Percentiles rank a stretch among this genome's conserved stretches.
phyloP scores from a whole-genome alignment of 345 rosid genomes.

The Eucalyptus tenuipes region DNA sequence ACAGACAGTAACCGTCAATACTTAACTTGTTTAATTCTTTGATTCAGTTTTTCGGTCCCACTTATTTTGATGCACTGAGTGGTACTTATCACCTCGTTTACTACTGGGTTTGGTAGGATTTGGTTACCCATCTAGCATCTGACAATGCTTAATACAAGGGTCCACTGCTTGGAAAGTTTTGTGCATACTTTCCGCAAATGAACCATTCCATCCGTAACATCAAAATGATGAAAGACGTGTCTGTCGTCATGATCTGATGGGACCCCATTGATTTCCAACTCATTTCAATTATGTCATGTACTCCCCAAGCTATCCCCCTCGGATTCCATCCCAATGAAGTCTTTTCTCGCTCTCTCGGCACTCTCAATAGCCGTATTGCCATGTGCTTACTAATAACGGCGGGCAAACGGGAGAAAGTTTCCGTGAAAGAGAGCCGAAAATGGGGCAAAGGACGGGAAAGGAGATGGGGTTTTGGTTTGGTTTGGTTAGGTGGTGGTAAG shows the following conservation, averaged over 20 bases:
- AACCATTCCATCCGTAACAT: background rate
- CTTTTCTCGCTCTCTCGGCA: background rate
- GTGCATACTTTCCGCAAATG: background rate
- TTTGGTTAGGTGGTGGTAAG: background rate
- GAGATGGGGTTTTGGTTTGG: background rate
- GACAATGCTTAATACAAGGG: too few species aligned
- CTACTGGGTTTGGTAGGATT: background rate
- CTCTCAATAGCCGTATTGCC: background rate
- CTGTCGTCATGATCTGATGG: background rate
- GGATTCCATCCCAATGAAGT: background rate
- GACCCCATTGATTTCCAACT: background rate
- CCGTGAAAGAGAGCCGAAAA: background rate
- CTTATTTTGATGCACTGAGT: background rate
- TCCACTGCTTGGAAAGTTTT: background rate
- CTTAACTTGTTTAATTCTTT: background rate
- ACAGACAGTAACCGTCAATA: accelerated
- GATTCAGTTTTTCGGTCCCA: background rate
- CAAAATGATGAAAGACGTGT: background rate
- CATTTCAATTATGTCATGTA: background rate
- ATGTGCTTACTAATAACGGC: background rate
- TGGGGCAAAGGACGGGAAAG: background rate
- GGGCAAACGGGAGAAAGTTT: background rate
- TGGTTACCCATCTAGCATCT: too few species aligned
- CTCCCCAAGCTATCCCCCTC: background rate
- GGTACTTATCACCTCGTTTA: background rate